phyloP scores from a whole-genome alignment of 1,284 basidiomycete genomes.

The Moniliophthora roreri region DNA sequence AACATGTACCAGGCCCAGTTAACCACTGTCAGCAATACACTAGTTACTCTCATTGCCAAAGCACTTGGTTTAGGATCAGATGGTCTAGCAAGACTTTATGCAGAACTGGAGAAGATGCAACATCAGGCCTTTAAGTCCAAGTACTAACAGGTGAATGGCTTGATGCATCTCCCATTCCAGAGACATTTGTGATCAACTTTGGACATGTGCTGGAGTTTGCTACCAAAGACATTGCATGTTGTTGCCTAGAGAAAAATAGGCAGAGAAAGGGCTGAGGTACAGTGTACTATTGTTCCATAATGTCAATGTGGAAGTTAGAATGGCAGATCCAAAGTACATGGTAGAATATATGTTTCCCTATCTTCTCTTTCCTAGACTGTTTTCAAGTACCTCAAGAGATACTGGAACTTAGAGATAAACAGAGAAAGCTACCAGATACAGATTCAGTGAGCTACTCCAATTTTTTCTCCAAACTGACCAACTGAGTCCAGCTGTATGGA shows the following conservation, averaged over 20 bases:
- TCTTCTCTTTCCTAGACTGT: too few relatives aligned
- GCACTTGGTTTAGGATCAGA: constrained; percentile 56
- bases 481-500: constrained; percentile 70
- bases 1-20: constrained; percentile 54
- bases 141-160: constrained; percentile 73
- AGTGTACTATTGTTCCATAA: constrained; percentile 77
- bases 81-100: constrained; percentile 56
- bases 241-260: constrained; percentile 41
- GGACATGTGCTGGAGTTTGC: constrained; percentile 56
- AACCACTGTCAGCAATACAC: constrained; percentile 53
- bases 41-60: constrained; percentile 56
- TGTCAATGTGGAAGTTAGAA: constrained; percentile 47
- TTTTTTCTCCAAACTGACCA: constrained; percentile 65
- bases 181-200: constrained; percentile 56
- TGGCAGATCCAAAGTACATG: constrained; percentile 39
- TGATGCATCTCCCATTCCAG: constrained; percentile 68
- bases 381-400: constrained; percentile 68
- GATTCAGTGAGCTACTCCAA: constrained; percentile 78
- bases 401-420: constrained; percentile 49
- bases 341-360: constrained; percentile 43
- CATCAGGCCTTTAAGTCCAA: constrained; percentile 70
- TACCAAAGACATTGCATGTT: constrained; percentile 68
- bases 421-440: constrained; percentile 51
- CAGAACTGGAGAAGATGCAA: constrained; percentile 50
- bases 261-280: constrained; percentile 49